Percentiles rank a stretch among this genome's conserved stretches.
Evolutionary conservation across 2,329 filamentous ascomycete species (phyloP).

Genomic region (Penicillium brevicompactum): DNA sequence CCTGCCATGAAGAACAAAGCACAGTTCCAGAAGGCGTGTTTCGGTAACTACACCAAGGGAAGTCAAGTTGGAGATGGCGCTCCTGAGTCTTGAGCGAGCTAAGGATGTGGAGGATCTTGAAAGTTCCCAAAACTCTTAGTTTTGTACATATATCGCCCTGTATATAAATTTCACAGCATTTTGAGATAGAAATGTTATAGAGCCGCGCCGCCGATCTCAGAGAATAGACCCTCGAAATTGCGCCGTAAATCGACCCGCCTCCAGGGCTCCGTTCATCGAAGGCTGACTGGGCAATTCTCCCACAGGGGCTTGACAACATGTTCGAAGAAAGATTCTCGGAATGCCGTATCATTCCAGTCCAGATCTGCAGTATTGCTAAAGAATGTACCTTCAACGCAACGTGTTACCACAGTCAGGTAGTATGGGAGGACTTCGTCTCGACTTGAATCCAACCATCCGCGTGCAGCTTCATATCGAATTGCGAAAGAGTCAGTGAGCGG

Average conservation of each 20-base stretch:
- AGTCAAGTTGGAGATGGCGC: constrained; percentile 29
- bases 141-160: background rate
- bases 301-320: background rate
- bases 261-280: background rate
- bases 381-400: background rate
- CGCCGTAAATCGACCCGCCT: no score
- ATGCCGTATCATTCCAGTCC: background rate
- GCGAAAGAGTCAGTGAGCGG: background rate
- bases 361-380: background rate
- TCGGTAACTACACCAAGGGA: constrained; percentile 27
- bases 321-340: background rate
- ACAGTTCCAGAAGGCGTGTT: constrained; percentile 33
- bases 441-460: background rate
- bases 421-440: background rate
- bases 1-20: constrained; percentile 28
- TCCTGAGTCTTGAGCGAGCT: constrained; percentile 6
- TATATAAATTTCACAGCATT: background rate
- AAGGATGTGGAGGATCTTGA: no score
- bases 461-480: background rate
- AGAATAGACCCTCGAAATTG: no score
- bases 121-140: background rate
- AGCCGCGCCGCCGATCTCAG: background rate
- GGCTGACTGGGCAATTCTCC: background rate
- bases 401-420: background rate
- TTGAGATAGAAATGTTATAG: background rate